Base-by-base conservation (phyloP, 2,329 filamentous ascomycete species). In the Neonectria hederae region DNA sequence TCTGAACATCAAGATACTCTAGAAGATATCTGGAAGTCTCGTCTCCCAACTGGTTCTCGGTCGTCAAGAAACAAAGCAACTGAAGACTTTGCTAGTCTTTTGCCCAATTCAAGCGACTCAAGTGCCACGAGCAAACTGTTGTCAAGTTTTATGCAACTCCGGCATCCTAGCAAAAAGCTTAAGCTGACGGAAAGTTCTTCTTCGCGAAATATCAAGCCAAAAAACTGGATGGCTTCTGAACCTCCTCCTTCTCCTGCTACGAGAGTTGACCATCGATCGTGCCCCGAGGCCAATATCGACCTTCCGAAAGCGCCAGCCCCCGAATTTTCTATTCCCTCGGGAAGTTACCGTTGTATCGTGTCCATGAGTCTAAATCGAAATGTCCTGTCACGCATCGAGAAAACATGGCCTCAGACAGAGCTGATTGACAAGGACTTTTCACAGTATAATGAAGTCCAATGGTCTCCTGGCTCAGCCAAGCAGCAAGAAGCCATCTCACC, bases 361-460 rank as follows among this genome's bases (percentile, higher is more conserved):
- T 87, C 89, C 0, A 76, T 85, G 0, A 77, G 75, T 11, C 72
- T 85, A 40, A 79, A 83, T 17, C 83, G 85, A 35, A 53, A 64
- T 0, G 71, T 92, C 2, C 71, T 88, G 13, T 83, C 80, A n/a
- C 71, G 77, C 1, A 77, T 92, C 1, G 81, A 86, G 63, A 74
- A 77, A 2, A 69, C 82, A 0, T 84, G 87, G 69, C 82, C 86
- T 0, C 68, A 73, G 1, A 78, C 86, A 7, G 79, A 83, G 1
- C 77, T 91, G 30, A 79, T 91, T 9, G 89, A 92, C 66, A 83
- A 89, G 53, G 87, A 91, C 67, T 89, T 87, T 62, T 76, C 76
- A 5, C 73, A 74, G 6, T 76, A 81, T 67, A 78, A 80, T 48
- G 76, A 72, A 6, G 59, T 76, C 35, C 40, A 65, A 10, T 80